Percentiles rank a stretch among this genome's conserved stretches.
Evolutionary conservation across 208 protist genomes (phyloP).

Genomic region (Leishmania mexicana): DNA sequence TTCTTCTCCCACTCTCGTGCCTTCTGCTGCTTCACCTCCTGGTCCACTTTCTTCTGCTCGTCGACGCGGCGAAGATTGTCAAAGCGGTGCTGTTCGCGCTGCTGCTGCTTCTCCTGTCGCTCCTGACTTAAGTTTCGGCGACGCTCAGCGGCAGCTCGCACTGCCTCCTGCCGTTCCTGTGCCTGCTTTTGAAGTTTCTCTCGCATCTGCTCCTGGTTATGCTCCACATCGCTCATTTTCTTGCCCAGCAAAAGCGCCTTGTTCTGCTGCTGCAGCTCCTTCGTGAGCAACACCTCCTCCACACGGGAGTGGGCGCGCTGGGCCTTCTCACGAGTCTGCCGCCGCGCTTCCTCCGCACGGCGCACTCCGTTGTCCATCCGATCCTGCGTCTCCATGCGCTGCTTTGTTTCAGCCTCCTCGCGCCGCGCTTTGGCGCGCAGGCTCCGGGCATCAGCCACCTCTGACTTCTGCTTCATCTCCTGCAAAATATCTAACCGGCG

Average conservation of each 20-base stretch:
- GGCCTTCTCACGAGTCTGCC: slow-evolving; percentile 68
- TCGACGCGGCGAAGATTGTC: slow-evolving; percentile 55
- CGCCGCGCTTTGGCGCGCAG: slow-evolving; percentile 62
- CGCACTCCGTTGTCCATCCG: slow-evolving; percentile 67
- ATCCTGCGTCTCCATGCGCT: slow-evolving; percentile 60
- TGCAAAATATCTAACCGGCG: slow-evolving; percentile 66
- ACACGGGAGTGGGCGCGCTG: slow-evolving; percentile 63
- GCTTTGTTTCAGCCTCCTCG: slow-evolving; percentile 64
- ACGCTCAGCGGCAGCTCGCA: slow-evolving; percentile 72
- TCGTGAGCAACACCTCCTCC: slow-evolving; percentile 80
- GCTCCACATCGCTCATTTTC: slow-evolving; percentile 81
- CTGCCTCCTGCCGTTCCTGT: slow-evolving; percentile 76
- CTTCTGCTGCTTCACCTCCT: slow-evolving; percentile 56
- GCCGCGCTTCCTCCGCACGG: slow-evolving; percentile 66
- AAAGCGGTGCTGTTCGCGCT: slow-evolving; percentile 64
- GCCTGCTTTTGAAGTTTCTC: slow-evolving; percentile 64
- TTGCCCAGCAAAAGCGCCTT: slow-evolving; percentile 69
- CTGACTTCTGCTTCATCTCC: slow-evolving; percentile 73
- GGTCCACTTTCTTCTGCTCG: slow-evolving; percentile 73
- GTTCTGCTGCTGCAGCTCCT: slow-evolving; percentile 72
- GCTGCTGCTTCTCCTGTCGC: slow-evolving; percentile 64
- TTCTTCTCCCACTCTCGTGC: slow-evolving; percentile 75
- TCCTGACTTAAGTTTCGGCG: slow-evolving; percentile 75
- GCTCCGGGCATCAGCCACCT: slow-evolving; percentile 50
- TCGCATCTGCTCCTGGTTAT: slow-evolving; percentile 75